These are phyloP conservation scores for Nymphaea colorata DNA, from an alignment of 164 flowering plant genomes.

Conservation along the genomic window DNA sequence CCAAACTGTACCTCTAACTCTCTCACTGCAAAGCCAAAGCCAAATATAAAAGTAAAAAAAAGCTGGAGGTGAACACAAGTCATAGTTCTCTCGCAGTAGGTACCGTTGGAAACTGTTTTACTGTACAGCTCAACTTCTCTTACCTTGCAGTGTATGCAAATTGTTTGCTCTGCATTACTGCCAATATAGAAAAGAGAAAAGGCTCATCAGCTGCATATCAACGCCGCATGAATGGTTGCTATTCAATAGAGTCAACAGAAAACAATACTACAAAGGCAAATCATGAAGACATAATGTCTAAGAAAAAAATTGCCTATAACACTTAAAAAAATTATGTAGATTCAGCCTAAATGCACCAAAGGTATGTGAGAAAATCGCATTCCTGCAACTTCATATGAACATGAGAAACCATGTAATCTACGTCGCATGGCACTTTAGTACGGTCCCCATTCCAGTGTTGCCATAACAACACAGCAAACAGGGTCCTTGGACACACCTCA, in stretches of 20 bases:
- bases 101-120: slow-evolving; percentile 84
- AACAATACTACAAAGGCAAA: no score
- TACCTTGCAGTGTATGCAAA: slow-evolving; percentile 91
- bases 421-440: no score
- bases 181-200: background rate
- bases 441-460: no score
- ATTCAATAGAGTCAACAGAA: no score
- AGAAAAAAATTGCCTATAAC: no score
- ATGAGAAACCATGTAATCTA: background rate
- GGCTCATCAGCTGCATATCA: no score
- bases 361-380: background rate
- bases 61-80: background rate
- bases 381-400: background rate
- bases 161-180: slow-evolving; percentile 65
- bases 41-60: background rate
- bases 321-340: no score
- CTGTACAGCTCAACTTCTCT: slow-evolving; percentile 95
- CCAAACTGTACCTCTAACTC: slow-evolving; percentile 85
- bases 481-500: no score
- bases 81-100: background rate
- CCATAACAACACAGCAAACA: no score
- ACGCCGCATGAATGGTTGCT: no score
- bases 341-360: background rate
- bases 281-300: no score
- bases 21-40: slow-evolving; percentile 43